phyloP scores from a whole-genome alignment of 225 moss, liverwort and hornwort genomes.

The Sphagnum tenellum region DNA sequence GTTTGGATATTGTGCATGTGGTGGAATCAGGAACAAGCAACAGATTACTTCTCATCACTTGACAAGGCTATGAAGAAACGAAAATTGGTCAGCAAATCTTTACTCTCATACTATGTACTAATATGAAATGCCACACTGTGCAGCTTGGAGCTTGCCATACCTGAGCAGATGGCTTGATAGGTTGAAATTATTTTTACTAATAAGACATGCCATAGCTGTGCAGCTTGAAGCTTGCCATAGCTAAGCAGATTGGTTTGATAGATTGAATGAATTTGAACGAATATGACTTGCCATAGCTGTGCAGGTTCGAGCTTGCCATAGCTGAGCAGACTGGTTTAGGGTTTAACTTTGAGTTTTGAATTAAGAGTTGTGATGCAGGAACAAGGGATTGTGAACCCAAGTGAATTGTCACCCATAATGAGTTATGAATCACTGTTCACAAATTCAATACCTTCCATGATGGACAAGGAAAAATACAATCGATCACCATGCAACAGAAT shows the following conservation, averaged over 20 bases:
- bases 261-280: neutral
- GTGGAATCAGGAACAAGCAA: too few species aligned
- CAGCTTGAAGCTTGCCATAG: too few species aligned
- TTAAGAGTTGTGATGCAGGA: slow-evolving; percentile 5
- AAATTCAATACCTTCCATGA: slow-evolving; percentile 49
- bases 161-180: too few species aligned
- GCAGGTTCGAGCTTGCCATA: too few species aligned
- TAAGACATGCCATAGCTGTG: too few species aligned
- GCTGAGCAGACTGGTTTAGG: too few species aligned
- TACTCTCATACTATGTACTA: neutral
- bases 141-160: too few species aligned
- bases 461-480: slow-evolving; percentile 53
- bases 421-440: slow-evolving; percentile 43
- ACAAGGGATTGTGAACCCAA: slow-evolving; percentile 6
- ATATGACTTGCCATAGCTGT: too few species aligned
- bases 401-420: slow-evolving; percentile 16
- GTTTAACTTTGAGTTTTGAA: neutral
- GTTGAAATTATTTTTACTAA: neutral
- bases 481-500: slow-evolving; percentile 66
- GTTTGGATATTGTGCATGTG: too few species aligned
- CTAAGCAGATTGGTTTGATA: too few species aligned
- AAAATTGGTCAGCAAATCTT: slow-evolving; percentile 21
- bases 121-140: too few species aligned
- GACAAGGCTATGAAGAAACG: slow-evolving; percentile 28
- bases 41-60: slow-evolving; percentile 39